A percentile compares a stretch with the other conserved stretches of the same genome.
phyloP scores from a whole-genome alignment of 441 rosid species.

The Populus hybrid region DNA sequence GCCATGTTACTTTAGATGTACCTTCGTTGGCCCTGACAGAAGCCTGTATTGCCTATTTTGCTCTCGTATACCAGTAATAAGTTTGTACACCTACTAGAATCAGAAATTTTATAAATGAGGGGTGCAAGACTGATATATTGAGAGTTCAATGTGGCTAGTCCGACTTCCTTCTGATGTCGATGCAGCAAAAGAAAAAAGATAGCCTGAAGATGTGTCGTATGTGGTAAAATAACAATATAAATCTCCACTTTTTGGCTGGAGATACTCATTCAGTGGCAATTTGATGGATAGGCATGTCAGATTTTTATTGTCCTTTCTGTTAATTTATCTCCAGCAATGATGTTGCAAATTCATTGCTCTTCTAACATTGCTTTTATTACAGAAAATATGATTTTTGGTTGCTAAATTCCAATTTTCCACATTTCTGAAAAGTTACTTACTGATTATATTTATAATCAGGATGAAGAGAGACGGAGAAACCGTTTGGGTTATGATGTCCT shows the following conservation, averaged over 20 bases:
- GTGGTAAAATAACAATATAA: not conserved
- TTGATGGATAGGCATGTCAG: not conserved
- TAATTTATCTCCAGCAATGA: not conserved
- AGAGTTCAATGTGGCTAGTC: not conserved
- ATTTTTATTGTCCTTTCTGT: not conserved
- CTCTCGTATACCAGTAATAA: not conserved
- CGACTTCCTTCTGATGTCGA: not conserved
- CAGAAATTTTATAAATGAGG: not conserved
- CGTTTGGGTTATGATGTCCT: constrained; percentile 21
- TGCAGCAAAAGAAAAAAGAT: not conserved
- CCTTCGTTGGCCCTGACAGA: not conserved
- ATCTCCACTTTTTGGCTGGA: not conserved
- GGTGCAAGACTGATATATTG: not conserved
- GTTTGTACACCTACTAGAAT: not conserved
- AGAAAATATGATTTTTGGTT: not conserved
- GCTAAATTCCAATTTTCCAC: not conserved
- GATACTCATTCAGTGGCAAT: not conserved
- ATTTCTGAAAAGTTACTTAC: not conserved
- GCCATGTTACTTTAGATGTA: not conserved
- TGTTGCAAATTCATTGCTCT: not conserved
- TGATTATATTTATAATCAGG: constrained; percentile 12
- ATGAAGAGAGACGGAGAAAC: constrained; percentile 35
- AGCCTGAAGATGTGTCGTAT: not conserved
- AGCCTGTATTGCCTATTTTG: not conserved
- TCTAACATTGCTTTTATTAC: not conserved